Base-by-base conservation (phyloP, 2,329 filamentous ascomycete genomes). In the Fusarium piperis region DNA sequence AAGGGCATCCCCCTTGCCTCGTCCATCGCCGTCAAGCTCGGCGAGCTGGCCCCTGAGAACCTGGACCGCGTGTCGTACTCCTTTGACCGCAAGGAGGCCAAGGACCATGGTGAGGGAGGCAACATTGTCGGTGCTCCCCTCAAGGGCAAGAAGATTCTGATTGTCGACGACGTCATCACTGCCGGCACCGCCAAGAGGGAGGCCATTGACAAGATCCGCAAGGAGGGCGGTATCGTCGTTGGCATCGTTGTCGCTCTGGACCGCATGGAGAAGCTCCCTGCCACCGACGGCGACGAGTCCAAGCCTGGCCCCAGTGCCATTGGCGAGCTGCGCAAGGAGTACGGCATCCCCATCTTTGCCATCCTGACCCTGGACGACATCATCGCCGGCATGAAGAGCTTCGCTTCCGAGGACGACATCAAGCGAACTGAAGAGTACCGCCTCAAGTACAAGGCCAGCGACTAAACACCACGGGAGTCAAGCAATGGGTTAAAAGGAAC, bases 141-240 rank as follows among this genome's bases (percentile, higher is more conserved):
- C 59, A 92, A 93, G 83, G 95, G 93, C 60, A 95, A 96, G 88
- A 90, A 88, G 67, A 90, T 98, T 16, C 87, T 99, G 35, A 93
- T 99, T 75, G 92, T 99, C 41, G 96, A 99, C 85, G 96, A 98
- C 83, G 95, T 99, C 64, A 95, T 98, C 78, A 98, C 95, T 1
- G 95, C 94, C 1, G 96, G 96, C 30, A 98, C 95, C 1, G 96
- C 96, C 41, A 95, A 98, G 84, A 88, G 94, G 65, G 95, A 98
- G 81, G 94, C 95, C 15, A 94, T 98, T 67, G 90, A 90, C 61
- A 96, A 97, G 81, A 97, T 98, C 79, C 88, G 90, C 76, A 90
- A 90, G 76, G 92, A 97, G 80, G 96, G 95, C 3, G 96, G 95
- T 2, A 89, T 88, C 57, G 90, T 98, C 23, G 93, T 92, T 4